These are phyloP conservation scores for Aspergillus sp. DNA, from an alignment of 2,329 filamentous ascomycete species.

Conservation along the genomic window DNA sequence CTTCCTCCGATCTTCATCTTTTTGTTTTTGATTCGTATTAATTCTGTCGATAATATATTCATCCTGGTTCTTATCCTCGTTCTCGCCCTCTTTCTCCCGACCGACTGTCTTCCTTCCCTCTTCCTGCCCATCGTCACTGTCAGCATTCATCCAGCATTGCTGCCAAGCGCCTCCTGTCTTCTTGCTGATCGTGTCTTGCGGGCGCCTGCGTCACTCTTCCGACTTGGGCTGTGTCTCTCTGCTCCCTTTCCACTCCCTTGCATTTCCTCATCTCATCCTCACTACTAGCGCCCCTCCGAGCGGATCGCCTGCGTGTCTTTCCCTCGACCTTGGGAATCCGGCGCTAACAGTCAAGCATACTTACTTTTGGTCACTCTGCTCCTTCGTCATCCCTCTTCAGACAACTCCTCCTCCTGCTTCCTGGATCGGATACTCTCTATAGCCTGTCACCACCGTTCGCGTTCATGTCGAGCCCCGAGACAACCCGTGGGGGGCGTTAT, in stretches of 20 bases:
- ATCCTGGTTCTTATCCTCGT: conserved; percentile 4
- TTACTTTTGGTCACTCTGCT: conserved; percentile 15
- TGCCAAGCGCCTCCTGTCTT: conserved; percentile 23
- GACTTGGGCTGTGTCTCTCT: conserved; percentile 24
- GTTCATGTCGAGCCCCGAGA: conserved; percentile 27
- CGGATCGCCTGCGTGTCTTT: conserved; percentile 20
- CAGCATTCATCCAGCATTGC: conserved; percentile 20
- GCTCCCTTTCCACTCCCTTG: conserved; percentile 27
- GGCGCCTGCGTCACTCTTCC: conserved; percentile 27
- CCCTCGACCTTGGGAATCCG: conserved; percentile 18
- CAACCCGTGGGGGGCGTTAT: conserved; percentile 27
- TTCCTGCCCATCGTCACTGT: neutral
- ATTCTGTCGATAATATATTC: conserved; percentile 6
- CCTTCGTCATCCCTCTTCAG: conserved; percentile 7
- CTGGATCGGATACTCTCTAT: conserved; percentile 9
- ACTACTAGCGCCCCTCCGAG: conserved; percentile 16
- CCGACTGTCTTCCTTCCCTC: neutral
- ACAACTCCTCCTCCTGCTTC: conserved; percentile 5
- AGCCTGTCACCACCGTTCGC: conserved; percentile 20
- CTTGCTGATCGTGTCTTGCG: conserved; percentile 24
- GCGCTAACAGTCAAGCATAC: conserved; percentile 18
- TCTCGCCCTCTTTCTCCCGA: conserved; percentile 1
- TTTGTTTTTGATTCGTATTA: conserved; percentile 13
- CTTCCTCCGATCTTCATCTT: conserved; percentile 20
- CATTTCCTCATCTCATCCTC: conserved; percentile 19